A percentile compares a stretch with the other conserved stretches of the same genome.
phyloP scores from a whole-genome alignment of 169 alveolate species.

The Eimeria maxima region DNA sequence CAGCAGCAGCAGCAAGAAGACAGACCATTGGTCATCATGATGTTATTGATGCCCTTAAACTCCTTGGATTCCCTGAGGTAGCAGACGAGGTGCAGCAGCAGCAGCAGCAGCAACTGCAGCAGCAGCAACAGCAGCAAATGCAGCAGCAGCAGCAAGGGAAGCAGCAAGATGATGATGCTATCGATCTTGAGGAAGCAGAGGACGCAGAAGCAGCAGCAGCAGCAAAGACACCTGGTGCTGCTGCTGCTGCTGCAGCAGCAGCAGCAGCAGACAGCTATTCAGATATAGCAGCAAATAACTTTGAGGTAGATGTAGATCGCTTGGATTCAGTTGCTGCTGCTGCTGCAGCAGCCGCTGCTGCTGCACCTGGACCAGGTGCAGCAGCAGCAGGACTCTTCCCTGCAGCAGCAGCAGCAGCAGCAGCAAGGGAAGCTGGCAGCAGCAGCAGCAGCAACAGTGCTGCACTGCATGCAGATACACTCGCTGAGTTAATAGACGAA shows the following conservation, averaged over 20 bases:
- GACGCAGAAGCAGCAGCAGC: no score
- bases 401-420: not conserved
- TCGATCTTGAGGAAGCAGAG: no score
- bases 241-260: no score
- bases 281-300: not conserved
- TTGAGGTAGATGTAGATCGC: no score
- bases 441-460: constrained; percentile 22
- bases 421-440: constrained; percentile 69
- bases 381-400: constrained; percentile 1
- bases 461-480: not conserved
- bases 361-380: constrained; percentile 39
- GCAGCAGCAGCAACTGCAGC: constrained; percentile 10
- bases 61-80: constrained; percentile 10
- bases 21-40: not conserved
- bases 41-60: not conserved
- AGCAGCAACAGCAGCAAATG: no score
- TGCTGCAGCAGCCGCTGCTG: constrained; percentile 31
- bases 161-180: no score
- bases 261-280: not conserved
- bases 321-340: constrained; percentile 14
- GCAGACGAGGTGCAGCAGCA: constrained; percentile 53
- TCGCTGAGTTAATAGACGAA: not conserved
- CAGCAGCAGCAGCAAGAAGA: constrained; percentile 38
- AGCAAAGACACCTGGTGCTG: no score
- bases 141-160: no score